These are phyloP conservation scores for Fomitopsis palustris DNA, from an alignment of 1,284 basidiomycete genomes.

Conservation along the genomic window DNA sequence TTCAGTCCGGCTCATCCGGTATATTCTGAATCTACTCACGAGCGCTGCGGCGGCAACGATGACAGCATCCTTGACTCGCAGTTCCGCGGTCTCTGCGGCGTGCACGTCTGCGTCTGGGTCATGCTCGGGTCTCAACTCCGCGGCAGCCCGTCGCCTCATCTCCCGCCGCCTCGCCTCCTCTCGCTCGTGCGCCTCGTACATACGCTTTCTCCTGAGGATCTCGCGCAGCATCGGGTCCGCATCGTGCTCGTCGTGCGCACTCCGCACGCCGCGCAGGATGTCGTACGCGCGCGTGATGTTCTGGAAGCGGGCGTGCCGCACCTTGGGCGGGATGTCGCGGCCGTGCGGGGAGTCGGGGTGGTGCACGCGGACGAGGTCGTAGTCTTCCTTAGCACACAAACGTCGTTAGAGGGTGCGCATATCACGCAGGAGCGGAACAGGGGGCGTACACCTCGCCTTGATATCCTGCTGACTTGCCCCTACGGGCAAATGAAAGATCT, in stretches of 20 bases:
- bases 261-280: conserved; percentile 24
- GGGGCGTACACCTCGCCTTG: conserved; percentile 45
- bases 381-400: conserved; percentile 34
- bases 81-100: neutral
- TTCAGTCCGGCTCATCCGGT: too few relatives aligned
- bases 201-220: conserved; percentile 34
- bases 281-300: conserved; percentile 48
- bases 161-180: conserved; percentile 2
- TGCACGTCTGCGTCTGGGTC: conserved; percentile 24
- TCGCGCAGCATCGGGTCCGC: conserved; percentile 35
- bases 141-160: neutral
- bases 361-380: conserved; percentile 49
- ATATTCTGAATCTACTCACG: too few relatives aligned
- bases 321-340: conserved; percentile 29
- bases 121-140: neutral
- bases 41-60: conserved; percentile 31
- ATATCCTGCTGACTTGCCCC: conserved; percentile 42
- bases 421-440: neutral
- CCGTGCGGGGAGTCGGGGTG: conserved; percentile 43
- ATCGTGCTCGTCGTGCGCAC: neutral
- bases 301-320: conserved; percentile 45
- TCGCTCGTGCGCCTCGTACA: conserved; percentile 15
- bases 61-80: conserved; percentile 36
- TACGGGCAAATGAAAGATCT: conserved; percentile 49
- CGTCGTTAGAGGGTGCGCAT: neutral